phyloP scores from a whole-genome alignment of 2,329 filamentous ascomycete genomes.

The Trichoderma citrinoviride region DNA sequence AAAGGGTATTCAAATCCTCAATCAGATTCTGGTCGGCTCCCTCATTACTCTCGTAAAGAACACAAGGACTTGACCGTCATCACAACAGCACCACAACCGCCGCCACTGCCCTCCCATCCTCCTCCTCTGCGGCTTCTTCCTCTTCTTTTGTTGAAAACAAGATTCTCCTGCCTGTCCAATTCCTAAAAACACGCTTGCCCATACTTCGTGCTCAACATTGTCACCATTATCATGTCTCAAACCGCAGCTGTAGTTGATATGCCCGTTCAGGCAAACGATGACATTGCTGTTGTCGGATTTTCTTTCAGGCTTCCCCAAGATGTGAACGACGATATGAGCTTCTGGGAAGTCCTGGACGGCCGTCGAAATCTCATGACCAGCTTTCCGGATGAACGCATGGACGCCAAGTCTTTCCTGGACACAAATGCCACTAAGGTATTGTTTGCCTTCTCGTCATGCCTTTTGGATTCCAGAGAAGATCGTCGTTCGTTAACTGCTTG shows the following conservation, averaged over 20 bases:
- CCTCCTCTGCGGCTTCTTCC: background rate
- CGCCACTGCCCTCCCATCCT: background rate
- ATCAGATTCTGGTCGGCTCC: background rate
- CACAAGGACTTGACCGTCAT: background rate
- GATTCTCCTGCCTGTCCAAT: too few species aligned
- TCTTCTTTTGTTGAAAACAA: background rate
- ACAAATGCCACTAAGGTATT: constrained; percentile 12
- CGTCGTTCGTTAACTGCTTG: too few species aligned
- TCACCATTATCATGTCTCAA: background rate
- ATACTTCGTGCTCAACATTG: background rate
- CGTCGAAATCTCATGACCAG: constrained; percentile 33
- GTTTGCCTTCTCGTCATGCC: background rate
- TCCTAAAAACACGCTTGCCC: too few species aligned
- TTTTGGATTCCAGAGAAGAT: too few species aligned
- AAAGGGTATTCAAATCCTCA: background rate
- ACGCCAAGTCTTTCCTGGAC: constrained; percentile 29
- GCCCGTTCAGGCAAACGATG: background rate
- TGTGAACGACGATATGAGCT: constrained; percentile 30
- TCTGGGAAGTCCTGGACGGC: constrained; percentile 37
- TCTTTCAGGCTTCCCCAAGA: constrained; percentile 40
- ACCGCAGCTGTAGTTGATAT: background rate
- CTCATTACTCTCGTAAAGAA: background rate
- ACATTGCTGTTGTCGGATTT: constrained; percentile 38
- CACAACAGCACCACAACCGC: background rate
- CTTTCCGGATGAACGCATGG: constrained; percentile 35